Conservation (phyloP, 805 yeast genomes). For the Candida cerambycidarum region DNA sequence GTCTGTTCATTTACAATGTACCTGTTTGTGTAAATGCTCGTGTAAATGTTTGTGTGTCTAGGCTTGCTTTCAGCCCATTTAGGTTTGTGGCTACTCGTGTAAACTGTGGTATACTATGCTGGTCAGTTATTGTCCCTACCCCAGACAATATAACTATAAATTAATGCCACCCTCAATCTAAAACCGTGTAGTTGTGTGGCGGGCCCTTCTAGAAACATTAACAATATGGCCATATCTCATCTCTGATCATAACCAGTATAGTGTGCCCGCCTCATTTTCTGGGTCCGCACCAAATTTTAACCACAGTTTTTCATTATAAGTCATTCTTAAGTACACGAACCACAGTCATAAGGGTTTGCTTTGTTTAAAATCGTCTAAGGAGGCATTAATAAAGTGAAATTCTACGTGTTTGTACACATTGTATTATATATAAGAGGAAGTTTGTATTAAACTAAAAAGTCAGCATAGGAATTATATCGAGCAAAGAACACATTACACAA, state of each 20-base stretch:
- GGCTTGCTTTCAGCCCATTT: no score
- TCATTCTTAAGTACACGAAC: constrained; percentile 4
- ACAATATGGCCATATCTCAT: neutral
- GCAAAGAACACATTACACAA: no score
- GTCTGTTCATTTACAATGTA: no score
- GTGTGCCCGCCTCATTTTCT: neutral
- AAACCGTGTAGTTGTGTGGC: neutral
- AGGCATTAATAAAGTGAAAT: neutral
- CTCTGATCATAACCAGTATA: constrained; percentile 1
- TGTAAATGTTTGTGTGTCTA: no score
- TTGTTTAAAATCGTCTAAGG: constrained; percentile 2
- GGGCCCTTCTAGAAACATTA: constrained; percentile 2
- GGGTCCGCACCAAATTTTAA: neutral
- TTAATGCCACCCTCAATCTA: no score
- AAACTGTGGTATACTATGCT: no score
- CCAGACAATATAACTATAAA: no score
- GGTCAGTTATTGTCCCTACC: no score
- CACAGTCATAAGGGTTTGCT: constrained; percentile 1
- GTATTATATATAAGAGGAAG: neutral
- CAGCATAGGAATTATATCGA: no score
- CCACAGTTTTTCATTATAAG: constrained; percentile 5
- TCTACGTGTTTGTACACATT: neutral
- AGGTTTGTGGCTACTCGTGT: no score
- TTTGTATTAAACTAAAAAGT: no score
- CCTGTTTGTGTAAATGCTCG: no score